phyloP scores from a whole-genome alignment of 2,329 filamentous ascomycete genomes.

The Diaporthe humulicola region DNA sequence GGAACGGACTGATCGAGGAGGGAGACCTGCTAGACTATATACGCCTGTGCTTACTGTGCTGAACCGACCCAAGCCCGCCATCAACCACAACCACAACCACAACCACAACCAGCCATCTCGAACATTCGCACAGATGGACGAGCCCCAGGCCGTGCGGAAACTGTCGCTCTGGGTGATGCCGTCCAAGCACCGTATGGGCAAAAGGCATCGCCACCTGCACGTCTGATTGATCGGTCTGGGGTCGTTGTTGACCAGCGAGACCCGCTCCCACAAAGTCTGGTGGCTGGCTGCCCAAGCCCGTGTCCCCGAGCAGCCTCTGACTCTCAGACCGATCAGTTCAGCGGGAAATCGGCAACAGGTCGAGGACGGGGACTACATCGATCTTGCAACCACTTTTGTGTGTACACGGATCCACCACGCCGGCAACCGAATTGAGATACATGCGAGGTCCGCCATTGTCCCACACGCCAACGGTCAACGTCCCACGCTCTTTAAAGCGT shows the following conservation, averaged over 20 bases:
- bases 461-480: not conserved
- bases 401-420: not conserved
- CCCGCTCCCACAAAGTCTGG: constrained; percentile 18
- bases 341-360: not conserved
- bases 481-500: not conserved
- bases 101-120: not conserved
- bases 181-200: not conserved
- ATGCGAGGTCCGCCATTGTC: not conserved
- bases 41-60: no score
- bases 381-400: not conserved
- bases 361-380: not conserved
- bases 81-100: not conserved
- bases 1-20: no score
- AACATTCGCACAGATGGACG: not conserved
- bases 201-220: constrained; percentile 8
- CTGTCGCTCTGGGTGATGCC: not conserved
- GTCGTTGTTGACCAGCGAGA: not conserved
- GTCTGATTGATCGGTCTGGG: constrained; percentile 7
- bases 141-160: constrained; percentile 17
- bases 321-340: no score
- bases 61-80: no score
- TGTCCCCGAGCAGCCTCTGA: not conserved
- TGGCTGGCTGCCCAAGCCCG: constrained; percentile 7
- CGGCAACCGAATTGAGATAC: not conserved
- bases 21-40: no score